Conservation (phyloP, 257 asterid genomes). For the Solanum piurae region DNA sequence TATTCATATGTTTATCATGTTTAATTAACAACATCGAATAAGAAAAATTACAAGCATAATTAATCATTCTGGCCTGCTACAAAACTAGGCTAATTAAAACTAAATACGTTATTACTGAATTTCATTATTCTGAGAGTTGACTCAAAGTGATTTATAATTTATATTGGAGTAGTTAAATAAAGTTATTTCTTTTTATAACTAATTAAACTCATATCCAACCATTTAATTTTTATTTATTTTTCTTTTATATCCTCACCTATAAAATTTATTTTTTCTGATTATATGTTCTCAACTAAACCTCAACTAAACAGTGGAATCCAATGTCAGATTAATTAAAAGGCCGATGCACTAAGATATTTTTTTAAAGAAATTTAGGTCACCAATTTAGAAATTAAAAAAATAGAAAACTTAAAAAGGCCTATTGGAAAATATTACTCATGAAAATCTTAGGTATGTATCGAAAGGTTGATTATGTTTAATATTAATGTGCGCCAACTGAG, state of each 20-base stretch:
- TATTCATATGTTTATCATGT: not conserved
- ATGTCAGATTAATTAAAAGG: slow-evolving; percentile 7
- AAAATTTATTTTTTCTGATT: not conserved
- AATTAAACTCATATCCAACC: not conserved
- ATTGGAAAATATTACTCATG: not conserved
- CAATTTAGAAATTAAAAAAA: not conserved
- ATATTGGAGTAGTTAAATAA: not conserved
- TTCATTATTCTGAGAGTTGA: not conserved
- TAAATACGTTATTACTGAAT: not conserved
- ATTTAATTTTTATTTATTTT: no score
- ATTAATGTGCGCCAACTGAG: not conserved
- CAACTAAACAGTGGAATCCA: slow-evolving; percentile 18
- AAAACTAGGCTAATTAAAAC: not conserved
- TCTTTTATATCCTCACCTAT: not conserved
- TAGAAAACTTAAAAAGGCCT: not conserved
- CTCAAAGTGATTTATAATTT: not conserved
- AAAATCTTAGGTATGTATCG: not conserved
- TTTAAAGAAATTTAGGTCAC: not conserved
- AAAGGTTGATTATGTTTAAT: not conserved
- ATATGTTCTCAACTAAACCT: slow-evolving; percentile 24
- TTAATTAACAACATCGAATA: not conserved
- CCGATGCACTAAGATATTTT: slow-evolving; percentile 1
- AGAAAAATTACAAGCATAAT: not conserved
- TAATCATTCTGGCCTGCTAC: not conserved
- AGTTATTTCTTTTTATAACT: not conserved